phyloP scores from a whole-genome alignment of 257 asterid genomes.

The Solanum sitiens region DNA sequence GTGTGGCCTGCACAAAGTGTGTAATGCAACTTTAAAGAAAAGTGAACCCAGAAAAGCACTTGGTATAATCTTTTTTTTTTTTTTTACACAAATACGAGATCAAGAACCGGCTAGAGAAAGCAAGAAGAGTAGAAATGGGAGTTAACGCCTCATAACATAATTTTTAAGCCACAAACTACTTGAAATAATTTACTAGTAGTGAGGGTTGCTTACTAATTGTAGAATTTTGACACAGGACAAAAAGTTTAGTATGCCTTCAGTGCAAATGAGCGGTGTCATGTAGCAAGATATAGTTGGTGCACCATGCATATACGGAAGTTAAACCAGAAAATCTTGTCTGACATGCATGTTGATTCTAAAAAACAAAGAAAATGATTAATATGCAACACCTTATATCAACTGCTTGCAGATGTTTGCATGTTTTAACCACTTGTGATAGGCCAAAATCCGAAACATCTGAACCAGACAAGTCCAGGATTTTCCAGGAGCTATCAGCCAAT shows the following conservation, averaged over 20 bases:
- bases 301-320: neutral
- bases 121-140: neutral
- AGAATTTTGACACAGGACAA: neutral
- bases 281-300: neutral
- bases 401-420: constrained; percentile 50
- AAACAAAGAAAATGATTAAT: neutral
- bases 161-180: neutral
- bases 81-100: neutral
- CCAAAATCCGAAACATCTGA: constrained; percentile 78
- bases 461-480: constrained; percentile 65
- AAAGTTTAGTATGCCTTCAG: neutral
- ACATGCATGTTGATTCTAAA: neutral
- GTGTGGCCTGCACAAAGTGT: neutral
- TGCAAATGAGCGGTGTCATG: neutral
- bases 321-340: neutral
- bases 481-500: constrained; percentile 76
- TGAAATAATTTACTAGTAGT: neutral
- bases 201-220: neutral
- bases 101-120: neutral
- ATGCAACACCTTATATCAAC: constrained; percentile 66
- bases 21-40: neutral
- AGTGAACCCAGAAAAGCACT: neutral
- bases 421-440: constrained; percentile 36
- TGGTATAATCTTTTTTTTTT: neutral
- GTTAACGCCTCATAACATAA: neutral